Evolutionary conservation across 169 alveolate genomes (phyloP), one percentile per base, ranked within the genome.

Genomic region (Cryptosporidium felis): DNA sequence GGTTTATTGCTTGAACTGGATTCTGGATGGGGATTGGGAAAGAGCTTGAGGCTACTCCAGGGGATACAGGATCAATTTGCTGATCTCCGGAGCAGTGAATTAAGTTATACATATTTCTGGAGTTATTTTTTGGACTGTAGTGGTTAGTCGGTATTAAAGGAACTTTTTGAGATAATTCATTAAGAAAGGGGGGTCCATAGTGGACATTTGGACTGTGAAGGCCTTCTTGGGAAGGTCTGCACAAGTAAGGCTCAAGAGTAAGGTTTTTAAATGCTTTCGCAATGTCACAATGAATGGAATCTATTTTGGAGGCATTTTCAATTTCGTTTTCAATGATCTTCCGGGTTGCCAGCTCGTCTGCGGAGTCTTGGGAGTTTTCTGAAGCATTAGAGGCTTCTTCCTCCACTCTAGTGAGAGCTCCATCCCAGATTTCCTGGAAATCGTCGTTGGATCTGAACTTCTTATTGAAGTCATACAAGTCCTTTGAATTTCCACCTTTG

Each of bases 381-480:
- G n/a, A n/a, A n/a, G n/a, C n/a, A n/a, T n/a, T n/a, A n/a, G n/a
- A n/a, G n/a, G n/a, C n/a, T n/a, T n/a, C n/a, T n/a, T n/a, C n/a
- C n/a, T n/a, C n/a, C n/a, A n/a, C n/a, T n/a, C n/a, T n/a, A n/a
- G n/a, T n/a, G n/a, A n/a, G n/a, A n/a, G n/a, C n/a, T n/a, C n/a
- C n/a, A n/a, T n/a, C n/a, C n/a, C n/a, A n/a, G n/a, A n/a, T n/a
- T n/a, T 62, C 63, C 32, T 38, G 58, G 18, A 42, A 46, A 16
- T 46, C 58, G n/a, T 36, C 62, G 38, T 65, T 65, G 62, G 81
- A 65, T 49, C 59, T 65, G 32, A 65, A 65, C 28, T 49, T 65
- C 21, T 65, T 65, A 65, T 65, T 65, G 60, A 46, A 46, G 12
- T 44, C 81, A 32, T 65, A 65, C 12, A 16, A 21, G 16, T 4